A percentile compares a stretch with the other conserved stretches of the same genome.
Conservation (phyloP, 1,139 yeast species). For the Arxiozyma telluris region DNA sequence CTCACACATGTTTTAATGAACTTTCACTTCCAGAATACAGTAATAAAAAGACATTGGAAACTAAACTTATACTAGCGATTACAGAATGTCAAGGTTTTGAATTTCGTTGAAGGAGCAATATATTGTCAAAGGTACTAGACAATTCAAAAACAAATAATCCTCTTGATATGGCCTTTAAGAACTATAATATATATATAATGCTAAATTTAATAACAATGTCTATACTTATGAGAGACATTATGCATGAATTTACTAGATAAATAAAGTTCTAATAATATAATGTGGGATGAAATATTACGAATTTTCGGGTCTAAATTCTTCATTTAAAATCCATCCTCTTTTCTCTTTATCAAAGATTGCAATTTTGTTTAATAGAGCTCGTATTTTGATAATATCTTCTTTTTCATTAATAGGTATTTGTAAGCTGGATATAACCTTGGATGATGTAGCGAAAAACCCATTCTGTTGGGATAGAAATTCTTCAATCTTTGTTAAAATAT, state of each 20-base stretch:
- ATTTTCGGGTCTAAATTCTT: constrained; percentile 31
- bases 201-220: neutral
- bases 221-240: neutral
- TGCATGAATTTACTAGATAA: neutral
- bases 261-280: neutral
- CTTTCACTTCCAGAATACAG: constrained; percentile 63
- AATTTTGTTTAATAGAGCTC: constrained; percentile 45
- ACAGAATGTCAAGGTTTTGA: constrained; percentile 83
- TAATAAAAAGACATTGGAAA: constrained; percentile 41
- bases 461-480: constrained; percentile 32
- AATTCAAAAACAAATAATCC: neutral
- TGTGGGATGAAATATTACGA: neutral
- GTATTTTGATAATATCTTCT: constrained; percentile 50
- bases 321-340: constrained; percentile 59
- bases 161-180: neutral
- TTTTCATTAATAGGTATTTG: constrained; percentile 41
- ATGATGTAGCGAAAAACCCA: constrained; percentile 45
- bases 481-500: constrained; percentile 34
- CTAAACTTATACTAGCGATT: constrained; percentile 58
- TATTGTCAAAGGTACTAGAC: neutral
- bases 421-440: constrained; percentile 46
- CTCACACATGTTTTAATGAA: constrained; percentile 93
- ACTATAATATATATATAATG: no score
- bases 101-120: constrained; percentile 27
- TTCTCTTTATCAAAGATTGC: constrained; percentile 19